Conservation (phyloP, 129 eudicot genomes). For the Gnaphalium uliginosum region DNA sequence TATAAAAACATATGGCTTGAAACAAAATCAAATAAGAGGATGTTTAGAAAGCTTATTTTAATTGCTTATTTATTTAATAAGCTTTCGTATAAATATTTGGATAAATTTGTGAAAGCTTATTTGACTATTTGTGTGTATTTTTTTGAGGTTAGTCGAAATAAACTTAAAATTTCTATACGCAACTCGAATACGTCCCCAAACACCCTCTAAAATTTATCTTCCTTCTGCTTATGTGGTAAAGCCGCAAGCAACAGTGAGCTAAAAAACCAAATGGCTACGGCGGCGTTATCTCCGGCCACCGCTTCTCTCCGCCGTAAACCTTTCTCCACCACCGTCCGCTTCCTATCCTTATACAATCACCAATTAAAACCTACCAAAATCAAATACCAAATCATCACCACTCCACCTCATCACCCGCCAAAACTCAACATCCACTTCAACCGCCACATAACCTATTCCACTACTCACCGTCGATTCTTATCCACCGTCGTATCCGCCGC, state of each 20-base stretch:
- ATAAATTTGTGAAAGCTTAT: too few relatives aligned
- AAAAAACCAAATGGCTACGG: constrained; percentile 54
- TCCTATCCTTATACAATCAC: constrained; percentile 43
- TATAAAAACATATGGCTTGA: too few relatives aligned
- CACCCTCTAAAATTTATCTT: not conserved
- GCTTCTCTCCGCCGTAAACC: constrained; percentile 54
- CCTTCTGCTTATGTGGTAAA: not conserved
- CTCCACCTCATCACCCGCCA: constrained; percentile 33
- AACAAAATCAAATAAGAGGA: too few relatives aligned
- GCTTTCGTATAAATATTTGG: too few relatives aligned
- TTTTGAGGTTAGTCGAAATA: too few relatives aligned
- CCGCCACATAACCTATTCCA: constrained; percentile 20
- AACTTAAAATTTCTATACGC: too few relatives aligned
- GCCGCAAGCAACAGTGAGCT: not conserved
- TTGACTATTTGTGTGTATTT: too few relatives aligned
- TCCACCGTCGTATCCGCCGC: constrained; percentile 41
- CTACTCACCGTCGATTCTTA: constrained; percentile 33
- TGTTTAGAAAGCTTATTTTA: too few relatives aligned
- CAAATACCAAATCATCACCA: constrained; percentile 22
- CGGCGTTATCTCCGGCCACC: constrained; percentile 70
- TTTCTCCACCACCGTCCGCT: constrained; percentile 51
- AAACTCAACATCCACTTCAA: constrained; percentile 25
- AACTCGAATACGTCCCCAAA: too few relatives aligned
- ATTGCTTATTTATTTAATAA: too few relatives aligned
- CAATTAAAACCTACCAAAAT: constrained; percentile 25